phyloP scores from a whole-genome alignment of 108 stramenopile genomes.

The Nitzschia palea region DNA sequence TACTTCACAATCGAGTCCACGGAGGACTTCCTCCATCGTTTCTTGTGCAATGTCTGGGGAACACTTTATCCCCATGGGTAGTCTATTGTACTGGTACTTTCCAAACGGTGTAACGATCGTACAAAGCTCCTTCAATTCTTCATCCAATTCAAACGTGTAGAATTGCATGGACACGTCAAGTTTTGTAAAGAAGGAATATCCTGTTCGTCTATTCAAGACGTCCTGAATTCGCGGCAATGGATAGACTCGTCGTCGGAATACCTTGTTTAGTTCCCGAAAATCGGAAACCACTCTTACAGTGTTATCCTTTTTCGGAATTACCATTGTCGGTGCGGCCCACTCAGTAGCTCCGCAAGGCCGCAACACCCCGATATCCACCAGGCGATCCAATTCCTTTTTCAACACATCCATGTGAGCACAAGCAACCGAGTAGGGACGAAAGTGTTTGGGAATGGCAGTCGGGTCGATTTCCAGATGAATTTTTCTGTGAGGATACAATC shows the following conservation, averaged over 20 bases:
- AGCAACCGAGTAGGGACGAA: constrained; percentile 22
- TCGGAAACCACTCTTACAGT: constrained; percentile 33
- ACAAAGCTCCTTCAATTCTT: constrained; percentile 23
- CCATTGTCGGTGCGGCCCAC: constrained; percentile 28
- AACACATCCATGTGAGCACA: constrained; percentile 18
- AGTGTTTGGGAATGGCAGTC: constrained; percentile 25
- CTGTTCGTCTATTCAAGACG: constrained; percentile 6
- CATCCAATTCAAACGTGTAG: constrained; percentile 20
- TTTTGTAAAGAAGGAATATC: constrained; percentile 23
- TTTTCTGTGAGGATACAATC: constrained; percentile 29
- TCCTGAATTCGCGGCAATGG: constrained; percentile 23
- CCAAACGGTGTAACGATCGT: constrained; percentile 35
- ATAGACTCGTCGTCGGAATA: background rate
- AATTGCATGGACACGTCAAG: constrained; percentile 30
- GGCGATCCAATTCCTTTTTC: constrained; percentile 28
- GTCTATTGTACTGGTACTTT: constrained; percentile 18
- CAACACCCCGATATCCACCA: constrained; percentile 26
- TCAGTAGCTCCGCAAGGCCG: background rate
- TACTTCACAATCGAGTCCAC: constrained; percentile 20
- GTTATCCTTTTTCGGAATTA: constrained; percentile 44
- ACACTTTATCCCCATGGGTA: constrained; percentile 26
- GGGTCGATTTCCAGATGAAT: constrained; percentile 33
- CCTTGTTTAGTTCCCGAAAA: constrained; percentile 34
- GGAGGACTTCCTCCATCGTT: constrained; percentile 32
- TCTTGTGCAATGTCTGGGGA: constrained; percentile 36